A percentile compares a stretch with the other conserved stretches of the same genome.
Conservation (phyloP, 106 monocot species). For the Hemerocallis citrina region DNA sequence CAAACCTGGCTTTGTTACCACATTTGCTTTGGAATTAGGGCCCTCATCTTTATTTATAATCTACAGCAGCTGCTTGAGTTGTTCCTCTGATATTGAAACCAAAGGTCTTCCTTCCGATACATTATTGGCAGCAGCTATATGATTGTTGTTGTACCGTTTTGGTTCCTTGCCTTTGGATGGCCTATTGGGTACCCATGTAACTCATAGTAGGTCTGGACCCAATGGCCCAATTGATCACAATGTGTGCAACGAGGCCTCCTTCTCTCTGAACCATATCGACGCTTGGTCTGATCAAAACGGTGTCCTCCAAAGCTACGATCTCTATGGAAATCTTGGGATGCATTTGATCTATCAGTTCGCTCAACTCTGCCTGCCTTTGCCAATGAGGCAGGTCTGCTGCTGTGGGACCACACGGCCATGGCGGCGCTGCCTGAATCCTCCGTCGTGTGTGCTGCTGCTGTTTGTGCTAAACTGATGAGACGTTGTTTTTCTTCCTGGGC, state of each 20-base stretch:
- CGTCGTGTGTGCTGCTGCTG: too few relatives aligned
- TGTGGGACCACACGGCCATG: too few relatives aligned
- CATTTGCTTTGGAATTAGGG: too few relatives aligned
- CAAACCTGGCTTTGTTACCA: too few relatives aligned
- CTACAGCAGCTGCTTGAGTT: not conserved
- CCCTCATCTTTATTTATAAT: not conserved
- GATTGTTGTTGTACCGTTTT: too few relatives aligned
- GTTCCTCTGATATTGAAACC: too few relatives aligned
- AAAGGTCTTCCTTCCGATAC: too few relatives aligned
- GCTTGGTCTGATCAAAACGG: not conserved
- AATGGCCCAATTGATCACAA: not conserved
- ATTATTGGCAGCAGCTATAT: too few relatives aligned
- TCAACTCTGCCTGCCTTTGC: too few relatives aligned
- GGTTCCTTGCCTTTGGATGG: not conserved
- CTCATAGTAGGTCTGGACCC: not conserved
- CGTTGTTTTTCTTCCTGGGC: not conserved
- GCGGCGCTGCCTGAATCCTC: too few relatives aligned
- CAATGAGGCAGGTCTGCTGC: too few relatives aligned
- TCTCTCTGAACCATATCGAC: not conserved
- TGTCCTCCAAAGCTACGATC: not conserved
- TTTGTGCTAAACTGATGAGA: not conserved
- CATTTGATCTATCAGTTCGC: too few relatives aligned
- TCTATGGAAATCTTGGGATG: not conserved
- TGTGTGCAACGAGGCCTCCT: not conserved
- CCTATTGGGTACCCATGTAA: not conserved